These are phyloP conservation scores for Paspalum vaginatum DNA, from an alignment of 176 grass and related monocot genomes.

Conservation along the genomic window DNA sequence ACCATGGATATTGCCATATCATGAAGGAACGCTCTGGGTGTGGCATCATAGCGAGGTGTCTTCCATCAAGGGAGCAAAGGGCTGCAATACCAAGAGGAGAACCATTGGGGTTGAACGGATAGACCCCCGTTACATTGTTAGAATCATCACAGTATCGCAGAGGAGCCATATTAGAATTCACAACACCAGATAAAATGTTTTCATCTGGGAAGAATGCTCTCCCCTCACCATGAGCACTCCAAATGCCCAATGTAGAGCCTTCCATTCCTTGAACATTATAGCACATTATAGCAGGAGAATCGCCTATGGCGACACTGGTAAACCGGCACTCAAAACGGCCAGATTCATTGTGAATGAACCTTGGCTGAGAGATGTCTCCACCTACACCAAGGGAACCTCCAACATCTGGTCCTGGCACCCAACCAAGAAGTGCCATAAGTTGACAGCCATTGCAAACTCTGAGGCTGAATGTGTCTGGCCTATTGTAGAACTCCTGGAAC, in stretches of 20 bases:
- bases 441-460: slow-evolving; percentile 89
- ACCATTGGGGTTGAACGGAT: slow-evolving; percentile 92
- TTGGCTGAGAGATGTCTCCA: slow-evolving; percentile 73
- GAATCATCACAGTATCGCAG: slow-evolving; percentile 68
- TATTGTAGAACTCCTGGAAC: slow-evolving; percentile 80
- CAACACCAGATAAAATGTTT: slow-evolving; percentile 45
- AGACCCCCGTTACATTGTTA: slow-evolving; percentile 62
- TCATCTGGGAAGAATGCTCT: slow-evolving; percentile 74
- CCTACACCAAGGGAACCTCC: slow-evolving; percentile 55
- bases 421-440: slow-evolving; percentile 91
- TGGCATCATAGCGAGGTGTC: slow-evolving; percentile 89
- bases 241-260: slow-evolving; percentile 70
- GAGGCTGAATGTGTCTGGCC: slow-evolving; percentile 81
- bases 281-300: slow-evolving; percentile 77
- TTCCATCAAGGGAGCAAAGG: slow-evolving; percentile 77
- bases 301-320: slow-evolving; percentile 61
- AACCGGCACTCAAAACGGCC: slow-evolving; percentile 73
- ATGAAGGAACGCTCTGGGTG: slow-evolving; percentile 86
- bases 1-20: slow-evolving; percentile 96
- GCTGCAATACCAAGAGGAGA: slow-evolving; percentile 72
- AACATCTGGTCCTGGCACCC: slow-evolving; percentile 67
- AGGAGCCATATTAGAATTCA: slow-evolving; percentile 63
- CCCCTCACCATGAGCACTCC: slow-evolving; percentile 77
- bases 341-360: slow-evolving; percentile 90
- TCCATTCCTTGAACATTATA: slow-evolving; percentile 87